phyloP scores from a whole-genome alignment of 2,329 filamentous ascomycete species.

The Albophoma yamanashiensis region DNA sequence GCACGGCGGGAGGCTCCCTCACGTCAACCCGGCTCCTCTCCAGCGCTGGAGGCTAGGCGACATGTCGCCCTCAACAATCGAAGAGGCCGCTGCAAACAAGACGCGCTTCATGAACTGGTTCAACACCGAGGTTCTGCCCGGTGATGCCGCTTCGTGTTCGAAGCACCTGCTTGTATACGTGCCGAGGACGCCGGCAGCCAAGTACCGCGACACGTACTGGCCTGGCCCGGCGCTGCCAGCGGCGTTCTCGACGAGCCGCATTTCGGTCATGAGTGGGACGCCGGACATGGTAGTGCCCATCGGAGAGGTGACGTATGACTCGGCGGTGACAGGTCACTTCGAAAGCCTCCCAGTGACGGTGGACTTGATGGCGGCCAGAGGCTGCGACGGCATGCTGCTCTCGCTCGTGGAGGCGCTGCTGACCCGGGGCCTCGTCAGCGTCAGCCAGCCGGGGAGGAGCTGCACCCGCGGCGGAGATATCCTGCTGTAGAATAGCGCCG shows the following conservation, averaged over 20 bases:
- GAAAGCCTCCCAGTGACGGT: conserved; percentile 46
- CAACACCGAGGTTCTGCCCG: conserved; percentile 28
- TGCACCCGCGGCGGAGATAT: conserved; percentile 13
- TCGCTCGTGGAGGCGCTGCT: conserved; percentile 41
- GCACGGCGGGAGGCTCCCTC: conserved; percentile 21
- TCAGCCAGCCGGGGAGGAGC: conserved; percentile 29
- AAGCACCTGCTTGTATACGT: conserved; percentile 38
- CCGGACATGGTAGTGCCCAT: conserved; percentile 32
- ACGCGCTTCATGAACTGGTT: conserved; percentile 36
- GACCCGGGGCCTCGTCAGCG: conserved; percentile 33
- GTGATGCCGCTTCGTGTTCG: conserved; percentile 27
- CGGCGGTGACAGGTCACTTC: conserved; percentile 30
- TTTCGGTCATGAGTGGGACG: conserved; percentile 22
- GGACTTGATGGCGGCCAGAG: conserved; percentile 44
- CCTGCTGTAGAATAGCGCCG: conserved; percentile 4
- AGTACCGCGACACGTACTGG: conserved; percentile 21
- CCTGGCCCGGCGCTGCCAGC: conserved; percentile 30
- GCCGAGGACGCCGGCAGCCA: conserved; percentile 13
- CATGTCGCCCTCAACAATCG: conserved; percentile 12
- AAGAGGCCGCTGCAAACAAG: conserved; percentile 36
- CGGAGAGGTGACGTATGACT: conserved; percentile 23
- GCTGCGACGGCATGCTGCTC: conserved; percentile 50
- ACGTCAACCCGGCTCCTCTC: conserved; percentile 23
- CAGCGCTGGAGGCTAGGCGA: conserved; percentile 24
- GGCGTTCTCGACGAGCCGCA: conserved; percentile 29